phyloP scores from a whole-genome alignment of 2,329 filamentous ascomycete species.

The Neobulgaria alba region DNA sequence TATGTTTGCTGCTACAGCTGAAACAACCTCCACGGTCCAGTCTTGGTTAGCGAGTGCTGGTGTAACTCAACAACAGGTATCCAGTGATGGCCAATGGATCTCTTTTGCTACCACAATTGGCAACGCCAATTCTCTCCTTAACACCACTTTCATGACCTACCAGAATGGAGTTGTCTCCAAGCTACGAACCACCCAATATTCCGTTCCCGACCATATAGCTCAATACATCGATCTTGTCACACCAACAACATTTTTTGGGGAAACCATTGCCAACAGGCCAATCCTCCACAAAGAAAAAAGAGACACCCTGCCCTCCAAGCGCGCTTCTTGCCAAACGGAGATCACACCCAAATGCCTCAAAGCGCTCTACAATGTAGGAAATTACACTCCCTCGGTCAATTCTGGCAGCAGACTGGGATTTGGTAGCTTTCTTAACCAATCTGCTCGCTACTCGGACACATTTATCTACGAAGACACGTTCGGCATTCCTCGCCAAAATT shows the following conservation, averaged over 20 bases:
- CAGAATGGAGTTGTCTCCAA: constrained; percentile 38
- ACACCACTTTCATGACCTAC: constrained; percentile 42
- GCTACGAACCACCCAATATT: constrained; percentile 21
- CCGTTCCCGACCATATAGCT: constrained; percentile 18
- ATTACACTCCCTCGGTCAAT: constrained; percentile 36
- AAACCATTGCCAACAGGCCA: constrained; percentile 10
- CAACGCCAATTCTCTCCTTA: constrained; percentile 42
- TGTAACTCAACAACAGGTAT: constrained; percentile 30
- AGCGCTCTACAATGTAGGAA: constrained; percentile 39
- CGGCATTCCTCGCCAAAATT: constrained; percentile 36
- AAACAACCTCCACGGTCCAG: constrained; percentile 41
- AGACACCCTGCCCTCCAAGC: background rate
- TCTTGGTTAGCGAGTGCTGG: constrained; percentile 46
- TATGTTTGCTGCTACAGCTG: constrained; percentile 42
- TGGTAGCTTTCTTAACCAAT: constrained; percentile 43
- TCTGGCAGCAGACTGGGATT: constrained; percentile 42
- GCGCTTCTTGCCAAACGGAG: constrained; percentile 21
- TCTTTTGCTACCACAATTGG: constrained; percentile 41
- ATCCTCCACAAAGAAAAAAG: constrained; percentile 1
- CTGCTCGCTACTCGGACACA: constrained; percentile 39
- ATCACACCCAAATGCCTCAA: constrained; percentile 41
- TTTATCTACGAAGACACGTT: constrained; percentile 30
- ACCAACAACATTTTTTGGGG: constrained; percentile 24
- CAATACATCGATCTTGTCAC: constrained; percentile 22
- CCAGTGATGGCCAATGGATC: constrained; percentile 46